Base-by-base conservation (phyloP, 1,284 basidiomycete species). In the Tilletia setariae region DNA sequence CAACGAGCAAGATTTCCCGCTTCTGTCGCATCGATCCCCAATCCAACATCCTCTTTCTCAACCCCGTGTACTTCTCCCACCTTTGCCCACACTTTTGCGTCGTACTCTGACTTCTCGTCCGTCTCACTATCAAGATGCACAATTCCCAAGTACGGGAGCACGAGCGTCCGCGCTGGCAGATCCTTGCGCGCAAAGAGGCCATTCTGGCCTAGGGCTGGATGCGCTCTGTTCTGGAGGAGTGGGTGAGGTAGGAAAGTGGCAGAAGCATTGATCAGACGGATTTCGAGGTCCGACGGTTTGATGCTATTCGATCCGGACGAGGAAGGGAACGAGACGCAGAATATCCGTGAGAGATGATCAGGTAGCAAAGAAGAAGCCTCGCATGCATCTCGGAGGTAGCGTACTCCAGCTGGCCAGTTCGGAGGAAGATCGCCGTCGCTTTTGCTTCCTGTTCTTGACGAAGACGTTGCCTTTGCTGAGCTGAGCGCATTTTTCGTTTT, bases 131-230 rank as follows among this genome's bases (percentile, higher is more conserved):
- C 88, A 74, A 87, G 87, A 76, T 92, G 91, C n/a, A 94, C 86
- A 76, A 93, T 87, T 44, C 93, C 94, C 32, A 91, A 83, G 79
- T 96, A 96, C 68, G 92, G 89, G 7, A 94, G 81, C 59, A 95
- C 87, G 73, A 89, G 87, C 21, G 88, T 87, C 64, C 86, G 86
- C 2, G 87, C 84, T 1, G 86, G 84, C 30, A 94, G 89, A 77
- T 89, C 91, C 69, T 86, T 87, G 25, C 85, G 83, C 7, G 92
- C 89, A 82, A 94, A 94, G 16, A 96, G 85, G 0, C 93, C 93
- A 73, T 83, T 85, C 79, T 96, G 93, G 0, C 92, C 91, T 67
- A 83, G 79, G n/a, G 92, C 90, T 25, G 93, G 92, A 84, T 93
- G 92, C 8, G 28, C n/a, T 13, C 16, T 40, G n/a, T 61, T 61